Percentiles rank a stretch among this genome's conserved stretches.
phyloP scores from a whole-genome alignment of 2,329 filamentous ascomycete genomes.

The Aspergillus sergii region DNA sequence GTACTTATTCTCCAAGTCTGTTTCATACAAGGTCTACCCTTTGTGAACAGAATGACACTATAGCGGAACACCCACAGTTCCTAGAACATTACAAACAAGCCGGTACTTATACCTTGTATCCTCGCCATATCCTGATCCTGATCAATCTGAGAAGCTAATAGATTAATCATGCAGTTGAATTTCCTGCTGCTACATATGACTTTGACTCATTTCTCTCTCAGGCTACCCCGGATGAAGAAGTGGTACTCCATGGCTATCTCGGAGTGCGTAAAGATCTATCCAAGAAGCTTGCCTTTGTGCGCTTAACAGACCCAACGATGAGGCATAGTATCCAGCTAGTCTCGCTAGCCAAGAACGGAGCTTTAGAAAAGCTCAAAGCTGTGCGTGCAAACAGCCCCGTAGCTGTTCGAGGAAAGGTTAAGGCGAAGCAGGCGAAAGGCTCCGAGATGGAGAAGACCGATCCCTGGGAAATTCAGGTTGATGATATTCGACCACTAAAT shows the following conservation, averaged over 20 bases:
- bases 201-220: conserved; percentile 38
- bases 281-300: conserved; percentile 71
- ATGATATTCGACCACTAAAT: conserved; percentile 69
- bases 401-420: conserved; percentile 53
- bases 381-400: conserved; percentile 58
- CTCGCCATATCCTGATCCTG: background rate
- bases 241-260: conserved; percentile 72
- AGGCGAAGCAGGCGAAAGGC: conserved; percentile 40
- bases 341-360: conserved; percentile 43
- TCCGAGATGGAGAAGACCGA: conserved; percentile 33
- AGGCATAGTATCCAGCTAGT: conserved; percentile 53
- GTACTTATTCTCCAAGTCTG: conserved; percentile 10
- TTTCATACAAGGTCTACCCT: conserved; percentile 28
- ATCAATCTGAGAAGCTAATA: conserved; percentile 1
- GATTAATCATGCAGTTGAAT: conserved; percentile 43
- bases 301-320: conserved; percentile 52
- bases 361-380: conserved; percentile 45
- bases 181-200: conserved; percentile 48
- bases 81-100: conserved; percentile 51
- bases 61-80: conserved; percentile 24
- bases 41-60: conserved; percentile 20
- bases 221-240: conserved; percentile 38
- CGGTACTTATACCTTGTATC: conserved; percentile 36
- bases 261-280: conserved; percentile 68
- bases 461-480: conserved; percentile 62